Percentiles rank a stretch among this genome's conserved stretches.
phyloP scores from a whole-genome alignment of 495 filamentous ascomycete species.

The Aspergillus olivimuriae region DNA sequence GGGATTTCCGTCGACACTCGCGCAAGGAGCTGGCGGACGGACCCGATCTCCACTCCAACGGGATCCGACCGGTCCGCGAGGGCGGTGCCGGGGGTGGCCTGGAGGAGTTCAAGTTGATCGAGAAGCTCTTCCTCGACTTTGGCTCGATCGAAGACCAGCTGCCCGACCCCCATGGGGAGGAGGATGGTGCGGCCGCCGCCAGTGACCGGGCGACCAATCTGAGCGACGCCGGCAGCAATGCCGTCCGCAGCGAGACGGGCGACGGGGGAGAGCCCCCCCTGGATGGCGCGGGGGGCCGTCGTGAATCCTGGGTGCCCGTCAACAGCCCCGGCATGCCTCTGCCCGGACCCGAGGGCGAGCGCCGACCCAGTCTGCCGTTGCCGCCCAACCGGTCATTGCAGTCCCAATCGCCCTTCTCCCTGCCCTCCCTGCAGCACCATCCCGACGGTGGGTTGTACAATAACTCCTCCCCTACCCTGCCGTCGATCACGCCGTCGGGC shows the following conservation, averaged over 20 bases:
- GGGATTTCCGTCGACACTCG: slow-evolving; percentile 49
- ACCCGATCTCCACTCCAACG: slow-evolving; percentile 33
- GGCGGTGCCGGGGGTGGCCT: slow-evolving; percentile 56
- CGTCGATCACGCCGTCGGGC: slow-evolving; percentile 21
- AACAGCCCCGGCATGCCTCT: slow-evolving; percentile 36
- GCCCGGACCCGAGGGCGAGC: slow-evolving; percentile 33
- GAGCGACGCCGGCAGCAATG: slow-evolving; percentile 38
- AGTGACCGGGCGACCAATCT: slow-evolving; percentile 29
- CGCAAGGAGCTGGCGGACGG: slow-evolving; percentile 30
- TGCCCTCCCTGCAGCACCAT: slow-evolving; percentile 40
- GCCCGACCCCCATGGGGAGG: slow-evolving; percentile 22
- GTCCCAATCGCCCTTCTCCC: slow-evolving; percentile 34
- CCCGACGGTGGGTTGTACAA: slow-evolving; percentile 32
- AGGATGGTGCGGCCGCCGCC: slow-evolving; percentile 24
- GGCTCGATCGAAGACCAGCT: slow-evolving; percentile 44
- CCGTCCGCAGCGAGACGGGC: slow-evolving; percentile 36
- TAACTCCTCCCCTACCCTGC: slow-evolving; percentile 33
- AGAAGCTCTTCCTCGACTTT: slow-evolving; percentile 53
- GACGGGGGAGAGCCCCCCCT: slow-evolving; percentile 27
- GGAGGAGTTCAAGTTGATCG: slow-evolving; percentile 63
- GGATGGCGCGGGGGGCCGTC: slow-evolving; percentile 30
- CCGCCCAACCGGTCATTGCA: slow-evolving; percentile 31
- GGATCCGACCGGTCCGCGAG: slow-evolving; percentile 40
- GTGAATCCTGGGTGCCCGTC: slow-evolving; percentile 41
- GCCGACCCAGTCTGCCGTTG: slow-evolving; percentile 39